Conservation (phyloP, 2,329 filamentous ascomycete genomes). For the Ophiostoma ips region DNA sequence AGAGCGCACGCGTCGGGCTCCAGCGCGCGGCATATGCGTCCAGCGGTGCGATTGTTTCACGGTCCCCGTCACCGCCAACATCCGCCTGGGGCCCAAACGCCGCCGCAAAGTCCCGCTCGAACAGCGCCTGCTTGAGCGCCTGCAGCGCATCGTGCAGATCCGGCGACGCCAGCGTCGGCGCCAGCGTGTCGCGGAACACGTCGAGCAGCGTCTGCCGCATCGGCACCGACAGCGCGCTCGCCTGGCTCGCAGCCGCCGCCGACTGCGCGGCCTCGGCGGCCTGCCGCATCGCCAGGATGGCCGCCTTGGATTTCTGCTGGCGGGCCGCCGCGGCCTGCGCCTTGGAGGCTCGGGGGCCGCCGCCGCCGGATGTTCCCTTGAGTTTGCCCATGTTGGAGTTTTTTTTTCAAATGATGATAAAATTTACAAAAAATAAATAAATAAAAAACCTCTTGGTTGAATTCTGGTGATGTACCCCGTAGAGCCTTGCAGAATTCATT, state of each 20-base stretch:
- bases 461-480: too few relatives aligned
- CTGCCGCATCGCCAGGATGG: not conserved
- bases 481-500: too few relatives aligned
- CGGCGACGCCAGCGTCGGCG: conserved; percentile 30
- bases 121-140: conserved; percentile 73
- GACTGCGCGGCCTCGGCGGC: not conserved
- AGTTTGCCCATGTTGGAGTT: not conserved
- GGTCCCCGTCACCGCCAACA: not conserved
- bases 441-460: too few relatives aligned
- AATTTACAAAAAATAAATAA: not conserved
- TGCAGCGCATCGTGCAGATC: conserved; percentile 50
- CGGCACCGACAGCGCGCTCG: not conserved
- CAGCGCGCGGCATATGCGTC: conserved; percentile 79
- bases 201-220: conserved; percentile 38
- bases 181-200: conserved; percentile 56
- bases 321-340: not conserved
- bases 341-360: not conserved
- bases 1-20: conserved; percentile 76
- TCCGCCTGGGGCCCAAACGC: conserved; percentile 46
- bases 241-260: not conserved
- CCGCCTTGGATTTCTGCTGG: not conserved
- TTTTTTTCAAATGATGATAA: not conserved
- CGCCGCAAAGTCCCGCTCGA: conserved; percentile 64
- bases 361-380: not conserved
- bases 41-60: conserved; percentile 29